Evolutionary conservation across 768 basidiomycete species (phyloP).

Genomic region (Gautieria morchelliformis): DNA sequence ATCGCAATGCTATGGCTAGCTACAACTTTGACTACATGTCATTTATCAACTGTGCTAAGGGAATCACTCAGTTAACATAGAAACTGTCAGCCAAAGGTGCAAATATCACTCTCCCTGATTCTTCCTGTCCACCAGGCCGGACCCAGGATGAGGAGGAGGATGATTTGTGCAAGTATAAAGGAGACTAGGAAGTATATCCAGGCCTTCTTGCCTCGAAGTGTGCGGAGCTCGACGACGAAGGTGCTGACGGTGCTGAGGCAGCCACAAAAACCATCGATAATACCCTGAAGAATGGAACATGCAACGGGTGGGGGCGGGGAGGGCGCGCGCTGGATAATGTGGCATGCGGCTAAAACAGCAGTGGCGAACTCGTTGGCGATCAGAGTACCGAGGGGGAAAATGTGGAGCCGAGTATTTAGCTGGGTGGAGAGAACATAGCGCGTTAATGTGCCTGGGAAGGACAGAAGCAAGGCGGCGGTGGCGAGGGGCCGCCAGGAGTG

Average conservation of each 20-base stretch:
- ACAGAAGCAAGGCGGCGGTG: slow-evolving; percentile 81
- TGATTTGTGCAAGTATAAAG: slow-evolving; percentile 56
- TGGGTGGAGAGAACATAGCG: slow-evolving; percentile 68
- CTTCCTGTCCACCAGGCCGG: slow-evolving; percentile 45
- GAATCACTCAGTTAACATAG: too few relatives aligned
- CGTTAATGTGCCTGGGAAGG: slow-evolving; percentile 79
- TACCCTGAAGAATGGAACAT: slow-evolving; percentile 71
- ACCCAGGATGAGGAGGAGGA: slow-evolving; percentile 67
- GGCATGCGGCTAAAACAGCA: slow-evolving; percentile 68
- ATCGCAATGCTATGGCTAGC: too few relatives aligned
- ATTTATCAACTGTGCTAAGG: too few relatives aligned
- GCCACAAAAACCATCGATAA: slow-evolving; percentile 90
- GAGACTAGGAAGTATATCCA: slow-evolving; percentile 63
- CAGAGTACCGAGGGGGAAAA: slow-evolving; percentile 74
- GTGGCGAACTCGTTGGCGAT: slow-evolving; percentile 68
- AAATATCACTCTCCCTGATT: slow-evolving; percentile 38
- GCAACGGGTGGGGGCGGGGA: slow-evolving; percentile 30
- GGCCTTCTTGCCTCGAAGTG: slow-evolving; percentile 46
- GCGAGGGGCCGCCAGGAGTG: slow-evolving; percentile 62
- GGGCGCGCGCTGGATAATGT: slow-evolving; percentile 52
- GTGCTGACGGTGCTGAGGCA: slow-evolving; percentile 93
- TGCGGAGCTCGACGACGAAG: slow-evolving; percentile 71
- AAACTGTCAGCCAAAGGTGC: slow-evolving; percentile 28
- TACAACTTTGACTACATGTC: too few relatives aligned
- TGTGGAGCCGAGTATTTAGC: slow-evolving; percentile 55